Base-by-base conservation (phyloP, 257 asterid genomes). In the Gentiana straminea region DNA sequence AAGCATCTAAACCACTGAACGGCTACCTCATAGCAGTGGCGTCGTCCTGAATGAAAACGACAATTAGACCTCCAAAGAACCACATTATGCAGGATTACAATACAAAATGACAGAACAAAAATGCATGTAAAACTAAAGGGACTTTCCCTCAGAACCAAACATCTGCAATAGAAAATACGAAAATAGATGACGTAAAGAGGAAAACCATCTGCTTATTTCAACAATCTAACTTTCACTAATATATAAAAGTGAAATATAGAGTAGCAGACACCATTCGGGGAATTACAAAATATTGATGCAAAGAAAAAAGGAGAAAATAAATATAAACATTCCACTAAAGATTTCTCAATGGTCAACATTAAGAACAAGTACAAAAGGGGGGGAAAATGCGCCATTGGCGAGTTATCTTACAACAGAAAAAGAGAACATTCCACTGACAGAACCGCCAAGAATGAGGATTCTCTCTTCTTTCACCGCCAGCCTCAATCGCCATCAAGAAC, bases 331-430 rank as follows among this genome's bases (percentile, higher is more conserved):
- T 51, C 59, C 51, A 67, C 49, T 63, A 54, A 69, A 63, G 64
- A 66, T 73, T 64, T 75, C 76, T 73, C 74, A 68, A 75, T 62
- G 79, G 77, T 77, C 78, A 74, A 64, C 87, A 68, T 68, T 68
- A 81, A 78, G 74, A 80, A 77, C 63, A 58, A 81, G 85, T 86
- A 84, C 96, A 84, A 70, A 65, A 41, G 46, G 9, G 46, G 46
- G 46, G 75, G 74, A 76, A 73, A 82, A 75, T 70, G 75, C 79
- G 72, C 95, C 96, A 73, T 79, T 70, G 75, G 84, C 79, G 68
- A 75, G 87, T 91, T 79, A 77, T 80, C 98, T 92, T 92, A 92
- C 98, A 83, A 88, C 83, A 83, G 97, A 85, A 84, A 81, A 83
- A 78, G 93, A 85, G 81, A 86, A 86, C 79, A 90, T 74, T 85